These are phyloP conservation scores for Rhodotorula paludigena DNA, from an alignment of 768 basidiomycete species.

Conservation along the genomic window DNA sequence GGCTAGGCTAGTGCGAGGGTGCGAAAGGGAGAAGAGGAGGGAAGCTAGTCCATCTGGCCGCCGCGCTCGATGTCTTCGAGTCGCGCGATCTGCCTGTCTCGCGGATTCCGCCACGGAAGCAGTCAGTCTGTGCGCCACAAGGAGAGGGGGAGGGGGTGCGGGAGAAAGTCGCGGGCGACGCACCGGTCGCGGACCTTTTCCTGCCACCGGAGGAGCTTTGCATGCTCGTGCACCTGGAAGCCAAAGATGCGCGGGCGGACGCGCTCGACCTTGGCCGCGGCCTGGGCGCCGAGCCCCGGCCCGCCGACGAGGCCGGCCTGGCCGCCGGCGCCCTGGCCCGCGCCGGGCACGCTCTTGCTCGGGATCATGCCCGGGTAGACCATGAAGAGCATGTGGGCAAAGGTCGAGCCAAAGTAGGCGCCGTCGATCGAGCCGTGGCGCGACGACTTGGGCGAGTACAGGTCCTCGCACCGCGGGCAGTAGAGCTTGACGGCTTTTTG, in stretches of 20 bases:
- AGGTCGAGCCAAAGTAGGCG: conserved; percentile 96
- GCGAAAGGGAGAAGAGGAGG: neutral
- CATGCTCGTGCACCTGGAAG: conserved; percentile 90
- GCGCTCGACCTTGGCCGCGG: conserved; percentile 81
- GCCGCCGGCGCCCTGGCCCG: conserved; percentile 43
- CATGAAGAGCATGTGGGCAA: conserved; percentile 94
- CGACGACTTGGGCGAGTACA: conserved; percentile 95
- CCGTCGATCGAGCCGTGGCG: conserved; percentile 97
- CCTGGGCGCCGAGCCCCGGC: conserved; percentile 44
- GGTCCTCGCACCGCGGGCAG: conserved; percentile 96
- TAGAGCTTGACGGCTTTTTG: conserved; percentile 98
- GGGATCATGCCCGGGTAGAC: conserved; percentile 92
- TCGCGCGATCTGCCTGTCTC: conserved; percentile 25
- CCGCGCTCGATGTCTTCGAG: conserved; percentile 31
- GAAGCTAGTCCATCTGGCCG: conserved; percentile 10
- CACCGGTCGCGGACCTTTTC: conserved; percentile 71
- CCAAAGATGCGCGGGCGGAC: conserved; percentile 94
- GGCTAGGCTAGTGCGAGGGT: too few species aligned
- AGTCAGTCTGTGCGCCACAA: neutral
- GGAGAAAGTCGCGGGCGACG: neutral
- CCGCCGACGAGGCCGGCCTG: conserved; percentile 25
- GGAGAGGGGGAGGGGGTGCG: too few species aligned
- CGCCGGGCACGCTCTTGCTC: conserved; percentile 57
- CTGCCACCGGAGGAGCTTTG: conserved; percentile 92
- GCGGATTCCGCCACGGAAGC: neutral